phyloP scores from a whole-genome alignment of 2,329 filamentous ascomycete genomes.

The Fusarium sp. region DNA sequence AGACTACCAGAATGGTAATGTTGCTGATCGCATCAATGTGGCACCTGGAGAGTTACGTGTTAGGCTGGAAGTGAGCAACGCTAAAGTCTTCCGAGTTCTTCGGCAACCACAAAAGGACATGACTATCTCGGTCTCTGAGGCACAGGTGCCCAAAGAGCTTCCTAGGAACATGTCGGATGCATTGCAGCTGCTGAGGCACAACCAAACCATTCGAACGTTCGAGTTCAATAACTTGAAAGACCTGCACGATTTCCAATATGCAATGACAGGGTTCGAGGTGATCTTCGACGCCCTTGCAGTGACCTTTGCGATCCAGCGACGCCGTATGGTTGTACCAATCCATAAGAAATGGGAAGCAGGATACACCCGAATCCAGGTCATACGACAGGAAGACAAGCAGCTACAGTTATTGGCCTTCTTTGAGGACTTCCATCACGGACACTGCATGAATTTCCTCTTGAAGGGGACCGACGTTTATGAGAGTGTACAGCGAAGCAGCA shows the following conservation, averaged over 20 bases:
- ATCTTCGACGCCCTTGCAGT: constrained; percentile 78
- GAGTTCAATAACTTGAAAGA: constrained; percentile 74
- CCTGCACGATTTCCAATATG: constrained; percentile 81
- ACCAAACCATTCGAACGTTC: constrained; percentile 77
- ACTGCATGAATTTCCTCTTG: constrained; percentile 89
- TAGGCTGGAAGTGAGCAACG: constrained; percentile 71
- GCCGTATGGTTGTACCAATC: constrained; percentile 90
- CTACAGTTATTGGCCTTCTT: constrained; percentile 88
- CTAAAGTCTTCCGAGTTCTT: constrained; percentile 72
- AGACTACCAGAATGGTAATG: constrained; percentile 79
- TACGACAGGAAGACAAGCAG: constrained; percentile 75
- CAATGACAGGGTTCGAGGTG: constrained; percentile 83
- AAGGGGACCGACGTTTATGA: constrained; percentile 89
- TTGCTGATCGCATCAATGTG: constrained; percentile 87
- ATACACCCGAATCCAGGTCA: constrained; percentile 82
- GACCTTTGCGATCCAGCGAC: constrained; percentile 83
- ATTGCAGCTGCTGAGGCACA: constrained; percentile 66
- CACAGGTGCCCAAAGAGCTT: constrained; percentile 70
- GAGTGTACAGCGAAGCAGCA: constrained; percentile 70
- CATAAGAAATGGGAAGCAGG: constrained; percentile 94
- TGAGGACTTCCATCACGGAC: constrained; percentile 85
- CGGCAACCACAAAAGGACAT: constrained; percentile 82
- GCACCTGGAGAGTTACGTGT: constrained; percentile 79
- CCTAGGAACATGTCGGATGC: constrained; percentile 73
- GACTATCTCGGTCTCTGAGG: constrained; percentile 79